Evolutionary conservation across 2,329 filamentous ascomycete species (phyloP), one percentile per base, ranked within the genome.

Genomic region (Ampelomyces quisqualis): DNA sequence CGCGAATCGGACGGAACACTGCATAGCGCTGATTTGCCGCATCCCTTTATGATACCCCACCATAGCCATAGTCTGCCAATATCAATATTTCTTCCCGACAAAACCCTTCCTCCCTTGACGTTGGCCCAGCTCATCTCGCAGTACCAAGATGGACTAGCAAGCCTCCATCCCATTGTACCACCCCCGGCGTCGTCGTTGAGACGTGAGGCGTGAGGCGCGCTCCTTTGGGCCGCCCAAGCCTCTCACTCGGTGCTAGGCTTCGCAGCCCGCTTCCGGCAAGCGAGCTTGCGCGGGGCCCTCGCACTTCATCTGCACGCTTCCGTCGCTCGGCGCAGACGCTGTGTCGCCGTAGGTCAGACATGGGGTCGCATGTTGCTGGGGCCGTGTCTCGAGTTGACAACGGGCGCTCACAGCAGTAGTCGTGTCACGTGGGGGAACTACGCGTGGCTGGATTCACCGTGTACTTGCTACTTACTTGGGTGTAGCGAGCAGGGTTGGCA

Each of bases 11-110:
- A 55, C 42, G 50, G 45, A 40, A 29, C 43, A 47, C 51, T 56
- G 51, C 49, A 54, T 50, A 51, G 50, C 45, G 43, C 40, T 46
- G 42, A 44, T 41, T 55, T 52, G 44, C 42, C 43, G 55, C 53
- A 44, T 51, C 57, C 50, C 44, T 48, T 51, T 56, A 50, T 58
- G 61, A 66, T 64, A 64, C 61, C 62, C 49, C 45, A 28, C 24
- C 23, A 14, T 10, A 29, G 17, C 11, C n/a, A 37, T 37, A 20
- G 34, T 22, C 11, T 21, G 34, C 34, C n/a, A 23, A 23, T 31
- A 38, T 31, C 27, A 33, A 35, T 38, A 34, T 22, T 47, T 40
- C 36, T 36, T 29, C 30, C 43, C 30, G 26, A 45, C 11, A 40
- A n/a, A n/a, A 43, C 13, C 26, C 29, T 28, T 24, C 11, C 28